Percentiles rank a stretch among this genome's conserved stretches.
Conservation (phyloP, 1,284 basidiomycete species). For the Amylostereum chailletii region DNA sequence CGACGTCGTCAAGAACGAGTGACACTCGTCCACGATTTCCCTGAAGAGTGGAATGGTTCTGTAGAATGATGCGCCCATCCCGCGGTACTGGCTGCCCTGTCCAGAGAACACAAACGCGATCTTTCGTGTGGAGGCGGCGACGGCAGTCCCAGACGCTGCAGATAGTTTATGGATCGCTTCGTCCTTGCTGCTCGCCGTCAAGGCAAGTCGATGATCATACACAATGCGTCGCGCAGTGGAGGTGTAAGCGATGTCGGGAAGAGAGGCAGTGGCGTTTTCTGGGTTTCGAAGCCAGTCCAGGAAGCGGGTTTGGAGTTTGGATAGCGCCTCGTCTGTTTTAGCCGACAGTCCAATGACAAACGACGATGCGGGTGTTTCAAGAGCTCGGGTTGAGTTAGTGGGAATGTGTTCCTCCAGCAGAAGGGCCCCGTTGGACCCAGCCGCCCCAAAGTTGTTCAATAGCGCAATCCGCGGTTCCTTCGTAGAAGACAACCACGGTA, state of each 20-base stretch:
- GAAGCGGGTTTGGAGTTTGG: slow-evolving; percentile 36
- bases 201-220: slow-evolving; percentile 42
- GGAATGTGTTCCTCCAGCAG: slow-evolving; percentile 44
- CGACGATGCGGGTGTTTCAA: not conserved
- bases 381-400: not conserved
- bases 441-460: slow-evolving; percentile 68
- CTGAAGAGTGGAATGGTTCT: slow-evolving; percentile 35
- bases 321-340: slow-evolving; percentile 38
- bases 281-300: slow-evolving; percentile 33
- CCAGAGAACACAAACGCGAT: slow-evolving; percentile 64
- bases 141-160: slow-evolving; percentile 23
- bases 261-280: slow-evolving; percentile 16
- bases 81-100: slow-evolving; percentile 57
- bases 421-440: slow-evolving; percentile 60
- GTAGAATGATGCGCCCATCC: slow-evolving; percentile 56
- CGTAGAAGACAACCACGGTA: slow-evolving; percentile 32
- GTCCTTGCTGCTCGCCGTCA: slow-evolving; percentile 29
- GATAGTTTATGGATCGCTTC: slow-evolving; percentile 38
- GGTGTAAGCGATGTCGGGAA: slow-evolving; percentile 54
- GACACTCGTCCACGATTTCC: slow-evolving; percentile 45
- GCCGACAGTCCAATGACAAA: slow-evolving; percentile 54
- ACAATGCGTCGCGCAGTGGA: slow-evolving; percentile 54
- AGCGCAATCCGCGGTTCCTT: slow-evolving; percentile 39
- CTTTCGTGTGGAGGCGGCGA: slow-evolving; percentile 18
- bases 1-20: slow-evolving; percentile 34